Base-by-base conservation (phyloP, 2,329 filamentous ascomycete species). In the Pseudogymnoascus sp. region DNA sequence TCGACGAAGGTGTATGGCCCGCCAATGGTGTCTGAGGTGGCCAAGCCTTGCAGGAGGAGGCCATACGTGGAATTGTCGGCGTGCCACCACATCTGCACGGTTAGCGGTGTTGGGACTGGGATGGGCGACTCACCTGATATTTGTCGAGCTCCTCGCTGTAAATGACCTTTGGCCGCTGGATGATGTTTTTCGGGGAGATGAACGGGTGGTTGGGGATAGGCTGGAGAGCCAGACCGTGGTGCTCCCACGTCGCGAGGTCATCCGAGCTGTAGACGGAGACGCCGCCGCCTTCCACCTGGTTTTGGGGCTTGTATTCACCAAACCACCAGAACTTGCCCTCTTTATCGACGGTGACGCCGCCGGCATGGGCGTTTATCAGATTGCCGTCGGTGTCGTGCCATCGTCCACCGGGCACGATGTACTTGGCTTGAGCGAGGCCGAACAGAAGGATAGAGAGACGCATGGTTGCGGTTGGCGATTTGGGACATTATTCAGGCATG, bases 321-420 rank as follows among this genome's bases (percentile, higher is more conserved):
- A 86, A 87, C 78, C 80, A 81, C 74, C 80, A 87, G 71, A 85
- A 87, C 65, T 78, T 82, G 14, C 80, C 80, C 4, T 79, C 77
- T 41, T 80, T 73, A 43, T 86, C 83, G 0, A 82, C 71, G 0
- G 79, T 79, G 6, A 87, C 76, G 11, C 80, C 80, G 1, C 85
- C 85, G 1, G 85, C 85, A 70, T 88, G 85, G 1, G 84, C 84
- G 62, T 85, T 87, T 62, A 87, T 80, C 11, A 85, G 71, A n/a
- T 82, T 79, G 0, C 84, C 84, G 2, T 84, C 78, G 0, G 82
- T 87, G 67, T 86, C 85, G 16, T 75, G 78, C 85, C 85, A 88
- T 71, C 83, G 76, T 0, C 78, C 84, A 3, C 84, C 85, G 0
- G 85, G 85, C 2, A 86, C 83, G 60, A 87, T 87, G 73, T 83